Conservation (phyloP, 2,329 filamentous ascomycete genomes). For the Fusarium sp. region DNA sequence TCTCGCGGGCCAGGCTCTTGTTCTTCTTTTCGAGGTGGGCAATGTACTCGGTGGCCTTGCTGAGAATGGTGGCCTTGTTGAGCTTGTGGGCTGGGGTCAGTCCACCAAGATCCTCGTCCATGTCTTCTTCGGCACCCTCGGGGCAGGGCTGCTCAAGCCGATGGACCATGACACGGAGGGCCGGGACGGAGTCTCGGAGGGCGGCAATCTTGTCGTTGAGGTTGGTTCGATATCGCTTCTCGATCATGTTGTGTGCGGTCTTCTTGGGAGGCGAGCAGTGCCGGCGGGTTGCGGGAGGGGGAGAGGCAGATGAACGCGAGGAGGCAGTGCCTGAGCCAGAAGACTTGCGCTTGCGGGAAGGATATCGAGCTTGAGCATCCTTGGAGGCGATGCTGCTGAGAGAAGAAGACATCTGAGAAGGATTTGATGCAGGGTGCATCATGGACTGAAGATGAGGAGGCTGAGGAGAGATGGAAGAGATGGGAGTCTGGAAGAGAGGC, state of each 20-base stretch:
- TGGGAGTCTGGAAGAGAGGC: constrained; percentile 43
- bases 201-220: constrained; percentile 95
- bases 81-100: constrained; percentile 86
- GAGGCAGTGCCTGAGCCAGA: constrained; percentile 44
- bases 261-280: constrained; percentile 68
- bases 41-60: constrained; percentile 53
- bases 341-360: constrained; percentile 48
- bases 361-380: constrained; percentile 38
- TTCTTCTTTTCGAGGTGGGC: constrained; percentile 50
- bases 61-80: constrained; percentile 84
- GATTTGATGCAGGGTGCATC: constrained; percentile 34
- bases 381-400: constrained; percentile 27
- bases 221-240: constrained; percentile 93
- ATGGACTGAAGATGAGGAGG: constrained; percentile 36
- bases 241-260: constrained; percentile 95
- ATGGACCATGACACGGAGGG: constrained; percentile 74
- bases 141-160: constrained; percentile 68
- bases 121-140: constrained; percentile 64
- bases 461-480: constrained; percentile 42
- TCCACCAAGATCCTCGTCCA: constrained; percentile 77
- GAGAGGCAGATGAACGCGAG: constrained; percentile 54
- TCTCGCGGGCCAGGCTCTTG: constrained; percentile 46
- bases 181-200: constrained; percentile 87
- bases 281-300: constrained; percentile 43
- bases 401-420: constrained; percentile 33